Conservation (phyloP, 108 stramenopile genomes). For the Cyclostephanos invisitatus region DNA sequence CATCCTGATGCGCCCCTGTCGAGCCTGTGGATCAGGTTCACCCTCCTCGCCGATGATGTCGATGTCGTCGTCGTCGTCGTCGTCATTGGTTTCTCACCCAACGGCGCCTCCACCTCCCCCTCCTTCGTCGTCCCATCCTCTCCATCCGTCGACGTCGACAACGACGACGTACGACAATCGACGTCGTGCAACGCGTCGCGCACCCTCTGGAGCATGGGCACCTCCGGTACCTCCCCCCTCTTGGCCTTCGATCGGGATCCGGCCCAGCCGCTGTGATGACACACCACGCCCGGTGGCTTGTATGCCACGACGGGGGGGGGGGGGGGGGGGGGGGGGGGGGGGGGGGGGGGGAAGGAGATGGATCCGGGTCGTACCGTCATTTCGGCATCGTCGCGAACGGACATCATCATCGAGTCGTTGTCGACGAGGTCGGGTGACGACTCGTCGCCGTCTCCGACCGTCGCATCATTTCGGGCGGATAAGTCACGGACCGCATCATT, state of each 20-base stretch:
- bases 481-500: too few species aligned
- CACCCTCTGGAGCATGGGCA: constrained; percentile 58
- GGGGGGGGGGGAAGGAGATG: neutral
- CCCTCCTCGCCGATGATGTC: constrained; percentile 50
- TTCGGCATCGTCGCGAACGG: too few species aligned
- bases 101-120: neutral
- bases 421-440: too few species aligned
- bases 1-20: constrained; percentile 81
- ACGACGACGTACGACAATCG: constrained; percentile 22
- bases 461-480: too few species aligned
- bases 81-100: neutral
- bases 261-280: constrained; percentile 81
- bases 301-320: constrained; percentile 60
- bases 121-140: neutral
- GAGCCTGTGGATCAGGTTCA: constrained; percentile 84
- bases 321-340: too few species aligned
- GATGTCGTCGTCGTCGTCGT: neutral
- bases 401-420: too few species aligned
- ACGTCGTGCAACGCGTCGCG: constrained; percentile 50
- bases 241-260: constrained; percentile 54
- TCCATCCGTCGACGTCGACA: neutral
- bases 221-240: constrained; percentile 45
- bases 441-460: too few species aligned
- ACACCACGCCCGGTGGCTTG: constrained; percentile 82
- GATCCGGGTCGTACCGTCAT: neutral